Evolutionary conservation across 768 basidiomycete genomes (phyloP), one percentile per base, ranked within the genome.

Genomic region (Lyophyllum shimeji): DNA sequence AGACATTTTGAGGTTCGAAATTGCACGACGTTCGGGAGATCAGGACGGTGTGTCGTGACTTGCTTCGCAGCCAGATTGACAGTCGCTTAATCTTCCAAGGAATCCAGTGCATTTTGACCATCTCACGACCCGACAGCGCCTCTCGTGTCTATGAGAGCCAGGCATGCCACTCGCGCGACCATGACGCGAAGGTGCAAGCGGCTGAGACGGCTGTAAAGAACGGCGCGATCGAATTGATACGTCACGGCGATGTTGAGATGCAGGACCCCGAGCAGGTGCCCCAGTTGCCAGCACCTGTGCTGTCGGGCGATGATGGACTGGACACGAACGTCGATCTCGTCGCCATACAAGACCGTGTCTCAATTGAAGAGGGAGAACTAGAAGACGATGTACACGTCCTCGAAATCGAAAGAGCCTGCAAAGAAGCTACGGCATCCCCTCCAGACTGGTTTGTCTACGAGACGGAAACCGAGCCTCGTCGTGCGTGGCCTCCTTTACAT

Each of bases 381-480:
- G 25, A 12, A 13, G 23, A 33, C 24, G 52, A 55, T 18, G 33
- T 8, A 11, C 23, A 25, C 20, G 53, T 49, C 9, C 18, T 43
- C 21, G 40, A 42, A 7, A 49, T 55, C n/a, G 47, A 49, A n/a
- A 27, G 27, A 1, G 39, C 47, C 21, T 49, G 47, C 25, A 9
- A 25, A 24, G 39, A 55, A 3, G 11, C 39, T 5, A 24, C 11
- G 13, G 23, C 20, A 15, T n/a, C 1, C 44, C 47, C 39, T n/a
- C 53, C 53, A 42, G 39, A 46, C 17, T 55, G 53, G 53, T 13
- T 55, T 17, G 29, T 42, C 4, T 55, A 49, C 6, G 39, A 47
- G 2, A 8, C 21, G 5, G 27, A 31, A 11, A 25, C 12, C 13
- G 25, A 15, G 13, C 15, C 46, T 24, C 27, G 20, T 43, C 39